phyloP scores from a whole-genome alignment of 108 stramenopile species.

The Tribonema minus region DNA sequence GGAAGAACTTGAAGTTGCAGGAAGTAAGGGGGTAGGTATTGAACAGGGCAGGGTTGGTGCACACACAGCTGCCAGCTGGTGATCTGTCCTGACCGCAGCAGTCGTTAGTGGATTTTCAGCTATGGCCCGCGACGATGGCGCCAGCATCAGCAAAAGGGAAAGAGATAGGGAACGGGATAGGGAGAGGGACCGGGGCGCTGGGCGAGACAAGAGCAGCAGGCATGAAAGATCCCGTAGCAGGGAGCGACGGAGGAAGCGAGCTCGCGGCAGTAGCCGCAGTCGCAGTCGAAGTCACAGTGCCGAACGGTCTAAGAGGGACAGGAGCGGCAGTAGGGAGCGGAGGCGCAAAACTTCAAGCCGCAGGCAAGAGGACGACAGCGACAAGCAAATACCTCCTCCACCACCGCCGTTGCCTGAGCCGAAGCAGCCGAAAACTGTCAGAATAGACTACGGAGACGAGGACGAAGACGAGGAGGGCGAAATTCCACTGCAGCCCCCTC shows the following conservation, averaged over 20 bases:
- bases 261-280: background rate
- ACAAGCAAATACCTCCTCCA: background rate
- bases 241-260: background rate
- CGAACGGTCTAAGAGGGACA: no score
- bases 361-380: background rate
- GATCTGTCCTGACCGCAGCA: no score
- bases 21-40: no score
- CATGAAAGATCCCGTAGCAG: no score
- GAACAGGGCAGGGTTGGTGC: no score
- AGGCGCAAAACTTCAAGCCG: background rate
- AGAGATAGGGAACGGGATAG: background rate
- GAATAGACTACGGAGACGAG: constrained; percentile 25
- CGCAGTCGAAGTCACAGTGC: background rate
- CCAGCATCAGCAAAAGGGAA: background rate
- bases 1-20: no score
- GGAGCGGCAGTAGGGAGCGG: background rate
- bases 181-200: background rate
- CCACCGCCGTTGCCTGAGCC: background rate
- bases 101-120: no score
- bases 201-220: no score
- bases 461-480: constrained; percentile 30
- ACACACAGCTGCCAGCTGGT: no score
- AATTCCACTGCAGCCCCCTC: background rate
- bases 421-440: background rate
- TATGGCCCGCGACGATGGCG: background rate